A percentile compares a stretch with the other conserved stretches of the same genome.
Conservation (phyloP, 371 early-diverging fungal genomes). For the Lichtheimia ramosa region DNA sequence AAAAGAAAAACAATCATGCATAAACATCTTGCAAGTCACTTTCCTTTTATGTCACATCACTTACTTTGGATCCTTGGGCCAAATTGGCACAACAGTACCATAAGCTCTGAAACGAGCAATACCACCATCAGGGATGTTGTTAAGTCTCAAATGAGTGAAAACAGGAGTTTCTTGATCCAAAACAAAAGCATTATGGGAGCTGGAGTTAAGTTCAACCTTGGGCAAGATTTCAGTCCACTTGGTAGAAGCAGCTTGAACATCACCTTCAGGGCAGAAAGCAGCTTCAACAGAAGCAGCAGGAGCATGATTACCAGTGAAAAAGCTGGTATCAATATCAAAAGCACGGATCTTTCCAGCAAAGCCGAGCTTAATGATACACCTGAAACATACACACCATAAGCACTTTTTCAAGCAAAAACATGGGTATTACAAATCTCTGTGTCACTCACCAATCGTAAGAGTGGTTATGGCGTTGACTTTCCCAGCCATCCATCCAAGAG, state of each 20-base stretch:
- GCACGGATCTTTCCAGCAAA: slow-evolving; percentile 81
- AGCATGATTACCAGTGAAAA: slow-evolving; percentile 88
- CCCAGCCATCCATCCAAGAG: slow-evolving; percentile 91
- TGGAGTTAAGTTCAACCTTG: slow-evolving; percentile 62
- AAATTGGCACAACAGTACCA: slow-evolving; percentile 75
- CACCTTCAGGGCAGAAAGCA: slow-evolving; percentile 49
- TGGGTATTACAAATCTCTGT: neutral
- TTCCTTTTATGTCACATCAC: slow-evolving; percentile 8
- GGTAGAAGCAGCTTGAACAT: slow-evolving; percentile 38
- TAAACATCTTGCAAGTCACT: neutral
- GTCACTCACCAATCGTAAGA: slow-evolving; percentile 69
- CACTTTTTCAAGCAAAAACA: no score
- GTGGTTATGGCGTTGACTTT: slow-evolving; percentile 84
- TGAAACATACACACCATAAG: slow-evolving; percentile 2
- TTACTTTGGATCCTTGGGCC: slow-evolving; percentile 53
- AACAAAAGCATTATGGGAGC: slow-evolving; percentile 70
- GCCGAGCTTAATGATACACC: slow-evolving; percentile 82
- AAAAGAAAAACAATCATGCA: neutral
- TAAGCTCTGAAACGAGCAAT: slow-evolving; percentile 85
- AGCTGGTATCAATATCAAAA: slow-evolving; percentile 85
- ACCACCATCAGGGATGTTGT: slow-evolving; percentile 92
- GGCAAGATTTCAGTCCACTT: slow-evolving; percentile 80
- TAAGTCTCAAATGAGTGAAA: slow-evolving; percentile 78
- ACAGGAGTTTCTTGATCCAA: slow-evolving; percentile 48
- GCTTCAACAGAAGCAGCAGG: slow-evolving; percentile 77